These are phyloP conservation scores for Arctium lappa DNA, from an alignment of 129 eudicot species.

Conservation along the genomic window DNA sequence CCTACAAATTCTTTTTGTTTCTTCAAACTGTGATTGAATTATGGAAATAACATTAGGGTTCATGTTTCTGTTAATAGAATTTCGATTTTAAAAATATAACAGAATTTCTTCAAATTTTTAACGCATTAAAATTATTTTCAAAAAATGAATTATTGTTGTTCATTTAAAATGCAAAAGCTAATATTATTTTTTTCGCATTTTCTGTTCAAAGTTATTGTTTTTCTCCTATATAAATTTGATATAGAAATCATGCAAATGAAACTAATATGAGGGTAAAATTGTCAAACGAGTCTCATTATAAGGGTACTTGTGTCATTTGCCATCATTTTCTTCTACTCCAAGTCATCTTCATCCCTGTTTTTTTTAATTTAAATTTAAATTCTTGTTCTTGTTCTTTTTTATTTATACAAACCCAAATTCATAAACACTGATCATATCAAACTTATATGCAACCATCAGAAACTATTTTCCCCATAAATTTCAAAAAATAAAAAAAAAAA, in stretches of 20 bases:
- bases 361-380: too few relatives aligned
- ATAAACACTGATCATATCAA: too few relatives aligned
- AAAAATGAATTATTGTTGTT: not conserved
- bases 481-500: too few relatives aligned
- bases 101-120: not conserved
- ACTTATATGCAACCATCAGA: too few relatives aligned
- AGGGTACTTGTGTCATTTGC: not conserved
- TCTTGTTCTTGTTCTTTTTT: too few relatives aligned
- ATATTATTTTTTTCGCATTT: not conserved
- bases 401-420: too few relatives aligned
- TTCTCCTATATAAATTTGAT: not conserved
- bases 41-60: slow-evolving; percentile 9
- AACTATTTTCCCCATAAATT: too few relatives aligned
- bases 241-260: not conserved
- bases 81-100: slow-evolving; percentile 1
- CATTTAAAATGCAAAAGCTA: too few relatives aligned
- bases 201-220: not conserved
- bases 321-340: too few relatives aligned
- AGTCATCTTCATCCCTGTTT: too few relatives aligned
- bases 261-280: not conserved
- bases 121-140: not conserved
- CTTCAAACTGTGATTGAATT: slow-evolving; percentile 24
- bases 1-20: not conserved
- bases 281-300: not conserved
- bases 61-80: slow-evolving; percentile 10